phyloP scores from a whole-genome alignment of 2,329 filamentous ascomycete genomes.

The Lasiodiplodia theobromae region DNA sequence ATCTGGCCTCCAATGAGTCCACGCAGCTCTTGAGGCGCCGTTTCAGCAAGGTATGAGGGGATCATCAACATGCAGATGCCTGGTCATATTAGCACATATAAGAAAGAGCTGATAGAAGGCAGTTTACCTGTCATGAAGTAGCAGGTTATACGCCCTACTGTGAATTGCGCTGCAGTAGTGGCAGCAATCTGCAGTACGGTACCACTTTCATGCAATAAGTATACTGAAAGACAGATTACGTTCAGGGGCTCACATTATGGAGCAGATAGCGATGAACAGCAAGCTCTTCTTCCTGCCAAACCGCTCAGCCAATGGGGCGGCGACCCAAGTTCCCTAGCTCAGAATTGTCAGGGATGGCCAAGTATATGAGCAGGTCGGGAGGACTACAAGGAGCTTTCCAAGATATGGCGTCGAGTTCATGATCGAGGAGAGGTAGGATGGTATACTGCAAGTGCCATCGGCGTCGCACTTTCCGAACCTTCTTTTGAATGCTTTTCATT shows the following conservation, averaged over 20 bases:
- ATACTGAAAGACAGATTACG: background rate
- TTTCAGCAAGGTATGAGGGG: slow-evolving; percentile 27
- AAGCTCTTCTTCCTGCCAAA: slow-evolving; percentile 26
- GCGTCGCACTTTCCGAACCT: slow-evolving; percentile 16
- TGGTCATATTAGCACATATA: background rate
- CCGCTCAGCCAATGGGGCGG: slow-evolving; percentile 20
- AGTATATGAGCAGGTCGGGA: background rate
- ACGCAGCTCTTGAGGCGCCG: slow-evolving; percentile 17
- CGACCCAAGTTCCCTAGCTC: slow-evolving; percentile 22
- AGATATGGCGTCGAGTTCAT: slow-evolving; percentile 27
- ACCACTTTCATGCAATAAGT: background rate
- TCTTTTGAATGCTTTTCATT: slow-evolving; percentile 16
- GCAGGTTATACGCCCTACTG: slow-evolving; percentile 20
- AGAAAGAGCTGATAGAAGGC: background rate
- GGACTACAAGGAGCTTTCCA: slow-evolving; percentile 19
- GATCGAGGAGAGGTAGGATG: slow-evolving; percentile 19
- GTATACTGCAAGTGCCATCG: slow-evolving; percentile 18
- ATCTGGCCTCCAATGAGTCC: slow-evolving; percentile 24
- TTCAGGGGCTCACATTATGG: slow-evolving; percentile 8
- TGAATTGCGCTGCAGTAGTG: slow-evolving; percentile 19
- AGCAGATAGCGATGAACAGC: slow-evolving; percentile 22
- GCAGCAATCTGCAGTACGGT: slow-evolving; percentile 21
- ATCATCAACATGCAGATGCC: slow-evolving; percentile 28
- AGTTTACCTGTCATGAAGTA: slow-evolving; percentile 23
- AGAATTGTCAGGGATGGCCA: background rate